These are phyloP conservation scores for Botrytis porri DNA, from an alignment of 2,329 filamentous ascomycete genomes.

Conservation along the genomic window DNA sequence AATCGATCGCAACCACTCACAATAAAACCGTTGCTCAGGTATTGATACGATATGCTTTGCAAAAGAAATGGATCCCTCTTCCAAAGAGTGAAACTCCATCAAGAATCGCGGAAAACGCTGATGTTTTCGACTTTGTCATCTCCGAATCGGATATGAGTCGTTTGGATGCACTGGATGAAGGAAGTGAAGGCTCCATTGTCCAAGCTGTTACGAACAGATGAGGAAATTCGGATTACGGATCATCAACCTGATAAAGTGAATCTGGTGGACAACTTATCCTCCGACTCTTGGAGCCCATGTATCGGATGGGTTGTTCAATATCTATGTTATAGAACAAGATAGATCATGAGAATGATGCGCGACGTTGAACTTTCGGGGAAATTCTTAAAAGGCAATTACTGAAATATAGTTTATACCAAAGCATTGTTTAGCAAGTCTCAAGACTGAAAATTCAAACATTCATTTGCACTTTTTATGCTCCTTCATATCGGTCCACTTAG, in stretches of 20 bases:
- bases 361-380: background rate
- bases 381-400: background rate
- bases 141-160: constrained; percentile 54
- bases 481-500: too few species aligned
- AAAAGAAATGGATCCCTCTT: constrained; percentile 67
- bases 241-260: background rate
- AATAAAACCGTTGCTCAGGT: constrained; percentile 61
- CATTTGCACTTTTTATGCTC: too few species aligned
- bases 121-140: constrained; percentile 56
- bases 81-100: constrained; percentile 62
- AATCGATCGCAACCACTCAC: constrained; percentile 56
- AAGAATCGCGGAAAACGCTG: constrained; percentile 58
- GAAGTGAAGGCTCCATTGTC: constrained; percentile 42
- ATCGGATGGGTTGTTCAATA: background rate
- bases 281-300: background rate
- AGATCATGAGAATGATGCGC: background rate
- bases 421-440: background rate
- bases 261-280: background rate
- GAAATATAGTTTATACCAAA: background rate
- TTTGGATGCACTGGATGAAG: constrained; percentile 51
- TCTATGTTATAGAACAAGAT: background rate
- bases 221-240: background rate
- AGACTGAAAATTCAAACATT: background rate
- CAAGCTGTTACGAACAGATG: constrained; percentile 31
- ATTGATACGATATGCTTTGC: constrained; percentile 53